Evolutionary conservation across 2,329 filamentous ascomycete species (phyloP).

Genomic region (Cladosporium halotolerans): DNA sequence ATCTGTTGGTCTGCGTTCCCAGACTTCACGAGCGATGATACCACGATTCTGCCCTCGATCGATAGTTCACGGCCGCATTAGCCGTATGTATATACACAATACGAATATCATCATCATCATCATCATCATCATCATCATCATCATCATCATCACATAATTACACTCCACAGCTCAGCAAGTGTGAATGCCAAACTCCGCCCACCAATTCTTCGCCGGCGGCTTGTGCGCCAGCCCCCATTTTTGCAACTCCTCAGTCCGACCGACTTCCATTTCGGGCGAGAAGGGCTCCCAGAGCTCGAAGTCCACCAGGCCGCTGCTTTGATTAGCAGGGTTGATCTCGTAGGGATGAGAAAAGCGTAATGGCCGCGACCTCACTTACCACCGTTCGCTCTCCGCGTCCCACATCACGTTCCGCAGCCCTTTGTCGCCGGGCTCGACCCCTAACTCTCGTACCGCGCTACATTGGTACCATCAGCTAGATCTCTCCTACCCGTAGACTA

Average conservation of each 20-base stretch:
- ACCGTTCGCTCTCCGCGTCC: conserved; percentile 15
- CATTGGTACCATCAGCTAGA: not conserved
- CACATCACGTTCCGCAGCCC: conserved; percentile 28
- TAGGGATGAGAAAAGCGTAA: not conserved
- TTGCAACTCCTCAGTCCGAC: conserved; percentile 12
- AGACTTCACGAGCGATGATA: conserved; percentile 14
- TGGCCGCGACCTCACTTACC: conserved; percentile 12
- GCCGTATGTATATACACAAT: not conserved
- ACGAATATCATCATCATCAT: not conserved
- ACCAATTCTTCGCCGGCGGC: conserved; percentile 21
- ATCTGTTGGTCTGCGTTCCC: not conserved
- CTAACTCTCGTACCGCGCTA: conserved; percentile 22
- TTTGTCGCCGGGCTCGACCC: conserved; percentile 27
- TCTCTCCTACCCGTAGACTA: not conserved
- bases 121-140: not conserved
- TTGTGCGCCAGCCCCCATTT: conserved; percentile 25
- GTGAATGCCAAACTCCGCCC: conserved; percentile 15
- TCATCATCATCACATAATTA: not conserved
- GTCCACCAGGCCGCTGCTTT: conserved; percentile 24
- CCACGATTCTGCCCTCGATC: conserved; percentile 11
- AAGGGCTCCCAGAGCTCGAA: conserved; percentile 25
- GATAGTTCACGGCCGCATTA: not conserved
- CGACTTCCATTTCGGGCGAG: conserved; percentile 14
- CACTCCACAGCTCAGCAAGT: not conserved
- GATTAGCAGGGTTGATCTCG: not conserved